Evolutionary conservation across 768 basidiomycete genomes (phyloP).

Genomic region (Termitomyces sp.): DNA sequence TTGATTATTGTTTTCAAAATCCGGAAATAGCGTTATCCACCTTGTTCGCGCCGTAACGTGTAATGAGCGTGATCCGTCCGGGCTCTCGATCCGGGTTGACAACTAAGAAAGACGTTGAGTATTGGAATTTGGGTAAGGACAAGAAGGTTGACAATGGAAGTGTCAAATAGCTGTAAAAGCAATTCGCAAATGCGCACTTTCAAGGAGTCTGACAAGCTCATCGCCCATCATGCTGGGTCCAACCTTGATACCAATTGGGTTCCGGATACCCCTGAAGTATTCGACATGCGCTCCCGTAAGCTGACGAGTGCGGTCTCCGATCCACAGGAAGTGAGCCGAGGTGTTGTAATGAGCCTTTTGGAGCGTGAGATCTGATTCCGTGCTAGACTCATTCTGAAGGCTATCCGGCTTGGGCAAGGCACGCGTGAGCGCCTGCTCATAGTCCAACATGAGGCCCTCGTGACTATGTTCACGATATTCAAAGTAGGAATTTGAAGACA

Average conservation of each 20-base stretch:
- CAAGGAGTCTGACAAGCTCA: slow-evolving; percentile 71
- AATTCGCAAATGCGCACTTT: slow-evolving; percentile 44
- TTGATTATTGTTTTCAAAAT: neutral
- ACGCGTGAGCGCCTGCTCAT: slow-evolving; percentile 89
- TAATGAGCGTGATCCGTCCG: slow-evolving; percentile 87
- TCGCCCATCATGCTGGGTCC: slow-evolving; percentile 80
- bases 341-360: slow-evolving; percentile 72
- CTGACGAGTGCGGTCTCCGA: slow-evolving; percentile 93
- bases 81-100: slow-evolving; percentile 81
- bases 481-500: neutral
- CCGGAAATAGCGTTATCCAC: slow-evolving; percentile 26
- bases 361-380: slow-evolving; percentile 2
- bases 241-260: slow-evolving; percentile 94
- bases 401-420: slow-evolving; percentile 37
- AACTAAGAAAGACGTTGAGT: slow-evolving; percentile 35
- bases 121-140: neutral
- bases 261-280: slow-evolving; percentile 87
- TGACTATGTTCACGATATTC: slow-evolving; percentile 43
- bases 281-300: slow-evolving; percentile 92
- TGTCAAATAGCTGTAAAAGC: neutral
- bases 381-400: neutral
- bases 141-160: neutral
- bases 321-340: slow-evolving; percentile 94
- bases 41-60: slow-evolving; percentile 88
- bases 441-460: slow-evolving; percentile 89